phyloP scores from a whole-genome alignment of 2,329 filamentous ascomycete species.

The Colletotrichum tanaceti region DNA sequence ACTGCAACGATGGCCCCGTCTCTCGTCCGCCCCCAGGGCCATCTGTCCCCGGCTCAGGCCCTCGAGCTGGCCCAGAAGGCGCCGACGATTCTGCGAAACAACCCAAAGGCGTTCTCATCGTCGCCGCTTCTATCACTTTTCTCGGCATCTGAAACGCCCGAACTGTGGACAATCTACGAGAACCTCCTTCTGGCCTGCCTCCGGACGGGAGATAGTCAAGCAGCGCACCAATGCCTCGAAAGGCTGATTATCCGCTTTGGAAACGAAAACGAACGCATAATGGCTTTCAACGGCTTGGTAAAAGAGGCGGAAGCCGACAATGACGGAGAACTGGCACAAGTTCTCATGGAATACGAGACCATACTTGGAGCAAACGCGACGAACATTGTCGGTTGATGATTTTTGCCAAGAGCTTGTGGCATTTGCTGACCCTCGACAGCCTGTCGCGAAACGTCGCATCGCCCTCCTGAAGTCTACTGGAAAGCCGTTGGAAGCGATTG shows the following conservation, averaged over 20 bases:
- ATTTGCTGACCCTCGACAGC: slow-evolving; percentile 62
- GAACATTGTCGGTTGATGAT: slow-evolving; percentile 75
- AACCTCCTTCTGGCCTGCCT: slow-evolving; percentile 88
- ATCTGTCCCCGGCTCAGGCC: slow-evolving; percentile 66
- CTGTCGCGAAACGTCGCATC: slow-evolving; percentile 85
- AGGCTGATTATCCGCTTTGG: slow-evolving; percentile 85
- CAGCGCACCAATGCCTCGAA: slow-evolving; percentile 80
- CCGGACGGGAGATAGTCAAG: slow-evolving; percentile 82
- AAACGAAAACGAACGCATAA: slow-evolving; percentile 83
- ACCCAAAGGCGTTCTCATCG: slow-evolving; percentile 65
- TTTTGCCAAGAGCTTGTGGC: background rate
- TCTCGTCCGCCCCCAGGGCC: slow-evolving; percentile 67
- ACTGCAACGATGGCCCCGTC: slow-evolving; percentile 59
- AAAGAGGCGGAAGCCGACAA: slow-evolving; percentile 83
- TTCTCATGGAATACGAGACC: slow-evolving; percentile 82
- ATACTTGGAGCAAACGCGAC: slow-evolving; percentile 79
- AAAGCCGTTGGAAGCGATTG: slow-evolving; percentile 77
- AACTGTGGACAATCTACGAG: slow-evolving; percentile 87
- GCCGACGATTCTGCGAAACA: slow-evolving; percentile 65
- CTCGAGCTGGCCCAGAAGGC: slow-evolving; percentile 71
- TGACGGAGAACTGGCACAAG: slow-evolving; percentile 71
- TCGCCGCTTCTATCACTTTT: slow-evolving; percentile 66
- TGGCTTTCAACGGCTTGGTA: slow-evolving; percentile 84
- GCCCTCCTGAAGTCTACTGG: slow-evolving; percentile 82
- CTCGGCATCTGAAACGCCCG: slow-evolving; percentile 74